Evolutionary conservation across 2,329 filamentous ascomycete genomes (phyloP).

Genomic region (Penicillium sp.): DNA sequence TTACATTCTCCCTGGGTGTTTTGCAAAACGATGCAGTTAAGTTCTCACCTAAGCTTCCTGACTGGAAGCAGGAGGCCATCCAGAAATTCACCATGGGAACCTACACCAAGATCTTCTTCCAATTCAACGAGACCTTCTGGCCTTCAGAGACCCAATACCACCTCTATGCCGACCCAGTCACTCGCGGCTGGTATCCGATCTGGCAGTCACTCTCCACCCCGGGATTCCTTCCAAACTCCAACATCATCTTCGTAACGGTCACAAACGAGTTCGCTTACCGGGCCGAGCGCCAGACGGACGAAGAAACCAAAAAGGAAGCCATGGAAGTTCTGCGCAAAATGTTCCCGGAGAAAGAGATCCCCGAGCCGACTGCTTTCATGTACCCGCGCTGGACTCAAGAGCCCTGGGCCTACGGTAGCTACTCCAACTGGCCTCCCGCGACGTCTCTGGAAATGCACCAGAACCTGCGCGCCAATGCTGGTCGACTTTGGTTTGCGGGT

Average conservation of each 20-base stretch:
- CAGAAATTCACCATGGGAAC: conserved; percentile 69
- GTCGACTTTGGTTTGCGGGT: conserved; percentile 65
- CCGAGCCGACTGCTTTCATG: conserved; percentile 61
- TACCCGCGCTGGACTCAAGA: conserved; percentile 61
- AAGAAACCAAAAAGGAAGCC: conserved; percentile 58
- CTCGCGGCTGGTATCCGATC: conserved; percentile 59
- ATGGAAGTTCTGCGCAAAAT: conserved; percentile 62
- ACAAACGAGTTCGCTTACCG: conserved; percentile 59
- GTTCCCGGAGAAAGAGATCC: conserved; percentile 60
- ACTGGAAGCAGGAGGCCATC: conserved; percentile 67
- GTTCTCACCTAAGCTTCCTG: conserved; percentile 62
- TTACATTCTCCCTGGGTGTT: conserved; percentile 69
- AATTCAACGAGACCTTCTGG: conserved; percentile 71
- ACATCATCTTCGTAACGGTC: conserved; percentile 68
- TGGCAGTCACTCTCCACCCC: conserved; percentile 64
- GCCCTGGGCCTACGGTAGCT: conserved; percentile 61
- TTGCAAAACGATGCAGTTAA: conserved; percentile 62
- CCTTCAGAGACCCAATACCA: conserved; percentile 55
- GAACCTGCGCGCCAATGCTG: conserved; percentile 67
- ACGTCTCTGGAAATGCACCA: conserved; percentile 67
- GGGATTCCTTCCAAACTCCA: conserved; percentile 62
- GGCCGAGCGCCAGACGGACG: conserved; percentile 61
- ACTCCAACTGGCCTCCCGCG: conserved; percentile 68
- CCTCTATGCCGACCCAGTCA: conserved; percentile 54
- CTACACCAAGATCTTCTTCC: conserved; percentile 73